Evolutionary conservation across 177 flowering plant genomes (phyloP), one percentile per base, ranked within the genome.

Genomic region (Vitis hybrid): DNA sequence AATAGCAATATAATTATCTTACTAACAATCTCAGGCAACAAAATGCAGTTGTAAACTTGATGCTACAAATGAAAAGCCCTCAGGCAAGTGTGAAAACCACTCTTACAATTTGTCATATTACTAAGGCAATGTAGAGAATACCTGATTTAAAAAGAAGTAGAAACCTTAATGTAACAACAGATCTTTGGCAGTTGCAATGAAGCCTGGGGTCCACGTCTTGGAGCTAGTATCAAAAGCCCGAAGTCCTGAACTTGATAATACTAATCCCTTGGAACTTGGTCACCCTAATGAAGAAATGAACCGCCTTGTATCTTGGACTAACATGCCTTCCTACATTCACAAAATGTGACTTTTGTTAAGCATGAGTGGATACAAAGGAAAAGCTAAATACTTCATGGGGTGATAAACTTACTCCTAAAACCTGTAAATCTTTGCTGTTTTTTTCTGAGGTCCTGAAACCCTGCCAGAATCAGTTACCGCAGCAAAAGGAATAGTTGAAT

Each of bases 401-500:
- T 55, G 39, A 33, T 52, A 1, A 14, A 73, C 83, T 72, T 70
- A 79, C 82, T 62, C 9, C 78, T 76, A 81, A 67, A 84, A 73
- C 72, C 72, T 79, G 79, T 76, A 83, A 61, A 86, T 70, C 67
- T 77, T 75, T 64, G 85, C 72, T 67, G 83, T 55, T 72, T 79
- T 84, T 55, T 63, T 81, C 75, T 75, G 81, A 68, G 81, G 60
- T 39, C 76, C 86, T 15, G 73, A 55, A 26, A 63, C 56, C 16
- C 69, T 74, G 58, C 64, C 67, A 76, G 75, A 75, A 26, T 62
- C 71, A 53, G 66, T 63, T 5, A 67, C 66, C 9, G 59, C 68
- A 57, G 57, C 79, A 75, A 80, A 78, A 68, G 82, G 83, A 22
- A 85, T 71, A 13, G 81, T 80, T 51, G 86, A 81, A 73, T 83